Evolutionary conservation across 106 monocot genomes (phyloP).

Genomic region (Alisma plantagoaquatica): DNA sequence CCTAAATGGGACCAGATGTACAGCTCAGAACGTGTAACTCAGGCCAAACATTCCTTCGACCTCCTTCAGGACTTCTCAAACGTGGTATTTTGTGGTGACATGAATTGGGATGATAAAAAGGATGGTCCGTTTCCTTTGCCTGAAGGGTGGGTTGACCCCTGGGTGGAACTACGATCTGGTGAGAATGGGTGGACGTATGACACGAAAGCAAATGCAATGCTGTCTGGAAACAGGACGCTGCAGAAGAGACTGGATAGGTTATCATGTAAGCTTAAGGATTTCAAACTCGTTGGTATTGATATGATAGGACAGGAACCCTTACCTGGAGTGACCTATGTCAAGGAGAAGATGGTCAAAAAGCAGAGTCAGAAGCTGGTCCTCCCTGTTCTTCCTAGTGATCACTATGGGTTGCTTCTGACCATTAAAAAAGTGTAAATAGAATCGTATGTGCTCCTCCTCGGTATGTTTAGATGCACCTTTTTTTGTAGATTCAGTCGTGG

Average conservation of each 20-base stretch:
- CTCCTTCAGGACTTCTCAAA: conserved; percentile 8
- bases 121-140: conserved; percentile 20
- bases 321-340: conserved; percentile 14
- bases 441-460: no score
- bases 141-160: conserved; percentile 38
- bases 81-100: conserved; percentile 22
- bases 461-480: no score
- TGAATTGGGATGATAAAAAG: conserved; percentile 29
- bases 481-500: no score
- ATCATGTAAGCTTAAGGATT: conserved; percentile 49
- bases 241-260: conserved; percentile 77
- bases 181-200: conserved; percentile 28
- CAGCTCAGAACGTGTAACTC: conserved; percentile 15
- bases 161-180: conserved; percentile 6
- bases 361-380: conserved; percentile 14
- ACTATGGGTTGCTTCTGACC: conserved; percentile 34
- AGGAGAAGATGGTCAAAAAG: conserved; percentile 16
- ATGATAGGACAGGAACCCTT: conserved; percentile 83
- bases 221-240: conserved; percentile 37
- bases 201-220: conserved; percentile 29
- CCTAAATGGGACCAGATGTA: conserved; percentile 35
- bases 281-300: conserved; percentile 40
- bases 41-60: conserved; percentile 15
- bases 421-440: conserved; percentile 7
- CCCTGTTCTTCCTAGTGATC: conserved; percentile 43